Percentiles rank a stretch among this genome's conserved stretches.
Conservation (phyloP, 345 rosid species). For the Euphorbia tirucalli region DNA sequence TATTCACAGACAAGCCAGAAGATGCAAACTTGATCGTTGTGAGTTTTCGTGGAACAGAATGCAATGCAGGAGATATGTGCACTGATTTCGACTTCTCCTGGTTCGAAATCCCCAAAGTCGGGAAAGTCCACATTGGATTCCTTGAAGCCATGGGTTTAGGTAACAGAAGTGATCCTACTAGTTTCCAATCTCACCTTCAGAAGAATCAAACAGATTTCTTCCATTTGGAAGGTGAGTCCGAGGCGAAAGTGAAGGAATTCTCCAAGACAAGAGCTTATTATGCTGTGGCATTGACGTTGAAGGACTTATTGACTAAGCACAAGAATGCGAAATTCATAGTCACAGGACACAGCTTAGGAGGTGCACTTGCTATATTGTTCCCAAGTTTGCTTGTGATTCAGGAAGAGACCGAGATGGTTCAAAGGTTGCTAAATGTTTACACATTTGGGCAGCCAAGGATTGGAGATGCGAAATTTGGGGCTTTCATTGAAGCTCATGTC, state of each 20-base stretch:
- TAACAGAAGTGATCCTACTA: conserved; percentile 40
- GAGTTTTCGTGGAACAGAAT: too few relatives aligned
- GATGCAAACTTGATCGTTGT: too few relatives aligned
- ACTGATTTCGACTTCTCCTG: conserved; percentile 84
- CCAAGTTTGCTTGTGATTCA: conserved; percentile 57
- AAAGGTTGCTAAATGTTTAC: conserved; percentile 61
- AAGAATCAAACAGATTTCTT: conserved; percentile 15
- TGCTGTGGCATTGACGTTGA: conserved; percentile 45
- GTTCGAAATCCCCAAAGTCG: conserved; percentile 67
- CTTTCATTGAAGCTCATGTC: conserved; percentile 59
- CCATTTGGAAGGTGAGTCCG: conserved; percentile 6
- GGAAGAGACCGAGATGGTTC: conserved; percentile 54
- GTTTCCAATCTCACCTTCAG: conserved; percentile 47
- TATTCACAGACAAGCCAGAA: too few relatives aligned
- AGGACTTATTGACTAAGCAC: conserved; percentile 56
- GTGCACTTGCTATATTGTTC: too few relatives aligned
- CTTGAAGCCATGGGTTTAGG: conserved; percentile 86
- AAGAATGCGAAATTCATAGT: conserved; percentile 64
- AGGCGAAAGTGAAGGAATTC: conserved; percentile 25
- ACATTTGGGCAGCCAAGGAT: conserved; percentile 90
- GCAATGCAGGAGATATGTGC: too few relatives aligned
- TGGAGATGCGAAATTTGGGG: conserved; percentile 56
- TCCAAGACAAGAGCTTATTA: conserved; percentile 55
- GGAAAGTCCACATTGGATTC: conserved; percentile 79
- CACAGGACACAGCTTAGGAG: conserved; percentile 74